Conservation (phyloP, 2,329 filamentous ascomycete genomes). For the Thelonectria blattea region DNA sequence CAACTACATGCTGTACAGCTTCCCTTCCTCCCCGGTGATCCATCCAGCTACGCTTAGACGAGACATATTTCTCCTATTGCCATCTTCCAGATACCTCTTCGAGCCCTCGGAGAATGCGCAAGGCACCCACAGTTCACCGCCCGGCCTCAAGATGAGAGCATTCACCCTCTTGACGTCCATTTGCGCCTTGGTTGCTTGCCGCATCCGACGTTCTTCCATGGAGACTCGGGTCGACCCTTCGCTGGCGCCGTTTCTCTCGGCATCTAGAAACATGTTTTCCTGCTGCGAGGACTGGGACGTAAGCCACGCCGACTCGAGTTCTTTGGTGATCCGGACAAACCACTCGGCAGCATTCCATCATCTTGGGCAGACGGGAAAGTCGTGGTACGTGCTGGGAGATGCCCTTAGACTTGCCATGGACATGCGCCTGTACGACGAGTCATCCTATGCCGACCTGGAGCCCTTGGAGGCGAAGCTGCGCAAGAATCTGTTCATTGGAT, state of each 20-base stretch:
- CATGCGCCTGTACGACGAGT: constrained; percentile 17
- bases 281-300: constrained; percentile 21
- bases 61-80: neutral
- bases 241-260: constrained; percentile 8
- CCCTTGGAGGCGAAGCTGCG: constrained; percentile 17
- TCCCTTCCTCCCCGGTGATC: constrained; percentile 4
- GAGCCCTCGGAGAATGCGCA: neutral
- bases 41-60: neutral
- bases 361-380: constrained; percentile 11
- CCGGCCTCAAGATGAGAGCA: constrained; percentile 5
- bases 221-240: neutral
- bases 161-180: constrained; percentile 8
- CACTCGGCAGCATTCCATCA: constrained; percentile 17
- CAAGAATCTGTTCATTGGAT: constrained; percentile 3
- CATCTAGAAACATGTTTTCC: constrained; percentile 13
- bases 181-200: constrained; percentile 8
- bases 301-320: constrained; percentile 11
- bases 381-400: constrained; percentile 15
- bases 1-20: constrained; percentile 1
- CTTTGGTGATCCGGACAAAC: constrained; percentile 4
- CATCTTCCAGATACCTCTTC: constrained; percentile 4
- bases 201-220: neutral
- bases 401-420: constrained; percentile 14
- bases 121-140: neutral
- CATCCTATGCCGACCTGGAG: constrained; percentile 7